Evolutionary conservation across 1,284 basidiomycete genomes (phyloP).

Genomic region (Tilletia horrida): DNA sequence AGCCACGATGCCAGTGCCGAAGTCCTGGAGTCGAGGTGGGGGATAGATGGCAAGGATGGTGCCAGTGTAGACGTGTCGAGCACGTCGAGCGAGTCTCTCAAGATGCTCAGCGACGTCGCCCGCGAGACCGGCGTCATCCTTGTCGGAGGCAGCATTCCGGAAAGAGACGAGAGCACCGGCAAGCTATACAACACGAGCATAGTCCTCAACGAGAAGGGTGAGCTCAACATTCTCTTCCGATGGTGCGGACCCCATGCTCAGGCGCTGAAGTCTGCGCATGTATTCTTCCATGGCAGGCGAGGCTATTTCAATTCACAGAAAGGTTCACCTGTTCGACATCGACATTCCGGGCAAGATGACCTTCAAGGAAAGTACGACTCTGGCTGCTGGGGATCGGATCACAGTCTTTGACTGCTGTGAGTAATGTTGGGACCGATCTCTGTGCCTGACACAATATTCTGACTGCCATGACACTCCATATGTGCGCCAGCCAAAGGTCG

Average conservation of each 20-base stretch:
- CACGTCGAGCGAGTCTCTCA: conserved; percentile 69
- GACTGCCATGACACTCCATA: conserved; percentile 16
- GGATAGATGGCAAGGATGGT: conserved; percentile 27
- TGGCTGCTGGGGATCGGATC: conserved; percentile 73
- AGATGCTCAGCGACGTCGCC: conserved; percentile 76
- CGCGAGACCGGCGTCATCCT: conserved; percentile 80
- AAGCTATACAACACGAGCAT: conserved; percentile 51
- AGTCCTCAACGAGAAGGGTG: conserved; percentile 81
- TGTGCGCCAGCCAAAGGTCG: conserved; percentile 71
- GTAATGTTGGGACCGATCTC: conserved; percentile 19
- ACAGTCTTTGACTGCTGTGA: conserved; percentile 85
- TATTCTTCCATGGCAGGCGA: conserved; percentile 61
- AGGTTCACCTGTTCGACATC: conserved; percentile 96
- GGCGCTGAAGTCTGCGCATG: no score
- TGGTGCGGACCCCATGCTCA: no score
- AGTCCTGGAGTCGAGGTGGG: not conserved
- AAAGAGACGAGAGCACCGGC: conserved; percentile 42
- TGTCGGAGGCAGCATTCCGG: conserved; percentile 68
- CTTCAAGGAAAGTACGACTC: conserved; percentile 95
- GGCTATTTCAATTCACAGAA: conserved; percentile 82
- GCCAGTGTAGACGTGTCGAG: conserved; percentile 60
- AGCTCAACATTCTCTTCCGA: conserved; percentile 26
- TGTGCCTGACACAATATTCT: no score
- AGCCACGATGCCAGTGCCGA: not conserved
- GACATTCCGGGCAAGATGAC: conserved; percentile 94